These are phyloP conservation scores for Calendula officinalis DNA, from an alignment of 129 eudicot genomes.

Conservation along the genomic window DNA sequence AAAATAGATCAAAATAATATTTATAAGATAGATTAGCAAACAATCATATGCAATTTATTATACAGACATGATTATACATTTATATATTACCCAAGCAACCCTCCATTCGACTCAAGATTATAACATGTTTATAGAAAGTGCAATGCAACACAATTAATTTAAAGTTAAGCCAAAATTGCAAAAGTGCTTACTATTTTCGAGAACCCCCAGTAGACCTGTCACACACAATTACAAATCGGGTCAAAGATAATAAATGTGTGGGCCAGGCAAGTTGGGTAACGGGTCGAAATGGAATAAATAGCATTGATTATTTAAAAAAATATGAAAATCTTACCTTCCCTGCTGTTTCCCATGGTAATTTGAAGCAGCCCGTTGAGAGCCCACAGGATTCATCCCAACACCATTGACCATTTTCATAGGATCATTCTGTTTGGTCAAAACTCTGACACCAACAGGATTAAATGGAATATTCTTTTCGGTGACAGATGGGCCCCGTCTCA, in stretches of 20 bases:
- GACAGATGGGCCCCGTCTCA: conserved; percentile 44
- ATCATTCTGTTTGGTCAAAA: conserved; percentile 67
- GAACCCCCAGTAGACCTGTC: conserved; percentile 58
- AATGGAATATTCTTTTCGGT: conserved; percentile 35
- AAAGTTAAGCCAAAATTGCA: neutral
- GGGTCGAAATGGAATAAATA: too few species aligned
- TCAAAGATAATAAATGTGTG: neutral
- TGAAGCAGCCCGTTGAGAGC: conserved; percentile 43
- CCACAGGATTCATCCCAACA: conserved; percentile 45
- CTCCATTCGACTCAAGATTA: too few species aligned
- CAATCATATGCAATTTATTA: too few species aligned
- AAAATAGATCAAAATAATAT: too few species aligned
- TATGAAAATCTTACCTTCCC: conserved; percentile 54
- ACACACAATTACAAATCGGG: conserved; percentile 12
- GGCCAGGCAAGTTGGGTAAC: too few species aligned
- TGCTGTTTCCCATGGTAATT: conserved; percentile 55
- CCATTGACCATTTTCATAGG: conserved; percentile 36
- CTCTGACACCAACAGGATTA: conserved; percentile 50
- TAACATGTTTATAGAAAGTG: neutral
- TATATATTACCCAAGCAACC: too few species aligned
- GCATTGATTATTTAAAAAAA: too few species aligned
- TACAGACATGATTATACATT: too few species aligned
- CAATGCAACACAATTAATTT: neutral
- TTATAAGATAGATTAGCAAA: too few species aligned
- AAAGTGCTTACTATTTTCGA: conserved; percentile 79